Evolutionary conservation across 495 filamentous ascomycete genomes (phyloP), one percentile per base, ranked within the genome.

Genomic region (Aspergillus kassunensis): DNA sequence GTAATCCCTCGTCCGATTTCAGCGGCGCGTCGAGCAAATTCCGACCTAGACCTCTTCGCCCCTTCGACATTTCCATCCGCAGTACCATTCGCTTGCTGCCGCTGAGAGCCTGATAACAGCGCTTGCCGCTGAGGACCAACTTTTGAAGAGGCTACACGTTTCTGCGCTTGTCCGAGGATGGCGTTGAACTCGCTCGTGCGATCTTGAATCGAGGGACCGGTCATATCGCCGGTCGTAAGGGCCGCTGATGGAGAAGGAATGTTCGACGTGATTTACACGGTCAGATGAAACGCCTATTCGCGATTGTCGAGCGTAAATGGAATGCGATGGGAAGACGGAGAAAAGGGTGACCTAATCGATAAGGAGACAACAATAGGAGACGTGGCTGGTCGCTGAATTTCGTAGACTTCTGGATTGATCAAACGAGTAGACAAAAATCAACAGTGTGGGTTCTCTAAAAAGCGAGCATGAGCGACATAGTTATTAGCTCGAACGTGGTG

Each of bases 101-200:
- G 84, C 67, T 95, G 86, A 9, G 85, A 70, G 54, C 87, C 81
- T 27, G 84, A 82, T 46, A 97, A 77, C 33, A 96, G 82, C n/a
- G 86, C 85, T 64, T 89, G 86, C 51, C 87, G 78, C 71, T 95
- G 89, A 12, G 86, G 67, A 31, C 85, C 84, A 30, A 85, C 76
- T 70, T 90, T 93, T 19, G 78, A 81, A 1, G 82, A 71, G 12
- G 80, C 77, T 49, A 87, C 79, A 35, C 84, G 80, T 59, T 83
- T 86, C 69, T 95, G 88, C 49, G 88, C 88, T 61, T 91, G 89
- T 16, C 78, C 77, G 42, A 97, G 80, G 64, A 97, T 91, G 54
- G 90, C 84, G 60, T 85, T 86, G 75, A 98, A 98, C 74, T 98
- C 93, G 65, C 78, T 78, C 47, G 93, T 98, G 60, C 93, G 88